Evolutionary conservation across 2,329 filamentous ascomycete species (phyloP).

Genomic region (Helotiales sp.): DNA sequence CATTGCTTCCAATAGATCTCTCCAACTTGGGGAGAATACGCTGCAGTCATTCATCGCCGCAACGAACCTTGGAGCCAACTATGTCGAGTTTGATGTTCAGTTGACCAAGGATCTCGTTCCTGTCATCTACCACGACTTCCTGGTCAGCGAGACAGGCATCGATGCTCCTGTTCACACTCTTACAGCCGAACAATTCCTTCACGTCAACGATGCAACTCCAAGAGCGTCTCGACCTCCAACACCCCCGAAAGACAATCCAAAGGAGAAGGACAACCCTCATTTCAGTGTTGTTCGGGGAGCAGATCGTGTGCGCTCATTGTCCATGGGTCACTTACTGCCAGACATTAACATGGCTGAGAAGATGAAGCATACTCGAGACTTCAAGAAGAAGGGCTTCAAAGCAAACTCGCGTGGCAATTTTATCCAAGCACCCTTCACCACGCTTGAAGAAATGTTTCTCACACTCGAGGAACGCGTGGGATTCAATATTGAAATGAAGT

Average conservation of each 20-base stretch:
- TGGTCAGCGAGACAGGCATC: conserved; percentile 96
- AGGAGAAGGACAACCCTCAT: conserved; percentile 22
- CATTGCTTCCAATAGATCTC: conserved; percentile 76
- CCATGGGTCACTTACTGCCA: conserved; percentile 37
- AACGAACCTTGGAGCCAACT: conserved; percentile 84
- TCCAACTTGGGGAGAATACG: conserved; percentile 96
- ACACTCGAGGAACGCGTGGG: conserved; percentile 82
- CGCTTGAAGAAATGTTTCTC: conserved; percentile 89
- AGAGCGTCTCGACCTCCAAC: conserved; percentile 53
- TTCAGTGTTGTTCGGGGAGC: conserved; percentile 35
- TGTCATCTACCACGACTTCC: conserved; percentile 97
- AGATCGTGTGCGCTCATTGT: conserved; percentile 44
- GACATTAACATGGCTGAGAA: conserved; percentile 65
- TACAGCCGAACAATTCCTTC: conserved; percentile 93
- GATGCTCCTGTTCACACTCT: conserved; percentile 95
- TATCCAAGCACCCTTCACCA: conserved; percentile 95
- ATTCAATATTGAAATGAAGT: conserved; percentile 99
- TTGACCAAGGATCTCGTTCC: conserved; percentile 98
- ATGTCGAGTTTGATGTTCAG: conserved; percentile 85
- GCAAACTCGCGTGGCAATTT: conserved; percentile 92
- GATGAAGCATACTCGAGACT: conserved; percentile 97
- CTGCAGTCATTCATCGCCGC: conserved; percentile 95
- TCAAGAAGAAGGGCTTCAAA: conserved; percentile 94
- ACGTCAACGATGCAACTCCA: conserved; percentile 64
- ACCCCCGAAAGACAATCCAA: conserved; percentile 43